Evolutionary conservation across 257 asterid species (phyloP), one percentile per base, ranked within the genome.

Genomic region (Perilla frutescens): DNA sequence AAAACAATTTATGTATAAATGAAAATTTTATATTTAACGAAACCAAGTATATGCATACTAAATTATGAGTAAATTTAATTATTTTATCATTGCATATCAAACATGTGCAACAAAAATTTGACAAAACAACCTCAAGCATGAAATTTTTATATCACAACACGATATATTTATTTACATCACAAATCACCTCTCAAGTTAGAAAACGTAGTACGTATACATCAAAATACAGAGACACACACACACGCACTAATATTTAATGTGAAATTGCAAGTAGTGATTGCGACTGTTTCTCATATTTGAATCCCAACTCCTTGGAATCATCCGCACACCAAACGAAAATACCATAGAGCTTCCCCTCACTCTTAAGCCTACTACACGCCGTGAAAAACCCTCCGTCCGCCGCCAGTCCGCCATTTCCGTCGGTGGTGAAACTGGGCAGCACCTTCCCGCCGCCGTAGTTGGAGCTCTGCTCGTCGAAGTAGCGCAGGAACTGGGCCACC

Each of bases 251-350:
- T 20, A 2, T 41, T 41, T 74, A 82, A 20, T 78, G 77, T 5
- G 79, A 53, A 57, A 76, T 76, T 15, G 81, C 75, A 53, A 84
- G 8, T n/a, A 84, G 74, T 1, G 82, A 57, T 50, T 86, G 88
- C 0, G 88, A 81, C 49, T 79, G 83, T 62, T 71, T 77, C 77
- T 86, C 90, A 70, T 81, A 81, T 36, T 80, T 83, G 47, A 92
- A 92, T 0, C 84, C 89, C 32, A 76, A 51, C 1, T 80, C 80
- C 67, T 84, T 85, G 1, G 96, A 92, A 77, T 88, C 96, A 79
- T 90, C 98, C 8, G 96, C 98, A 44, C 84, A 80, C 98, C 98
- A 90, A 32, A 90, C 87, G 59, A 92, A 90, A 7, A 92, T 90
- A 34, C 98, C 98, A 29, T 64, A 64, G 3, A 92, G 91, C 7